Conservation (phyloP, 208 protist genomes). For the Acanthamoeba sp. region DNA sequence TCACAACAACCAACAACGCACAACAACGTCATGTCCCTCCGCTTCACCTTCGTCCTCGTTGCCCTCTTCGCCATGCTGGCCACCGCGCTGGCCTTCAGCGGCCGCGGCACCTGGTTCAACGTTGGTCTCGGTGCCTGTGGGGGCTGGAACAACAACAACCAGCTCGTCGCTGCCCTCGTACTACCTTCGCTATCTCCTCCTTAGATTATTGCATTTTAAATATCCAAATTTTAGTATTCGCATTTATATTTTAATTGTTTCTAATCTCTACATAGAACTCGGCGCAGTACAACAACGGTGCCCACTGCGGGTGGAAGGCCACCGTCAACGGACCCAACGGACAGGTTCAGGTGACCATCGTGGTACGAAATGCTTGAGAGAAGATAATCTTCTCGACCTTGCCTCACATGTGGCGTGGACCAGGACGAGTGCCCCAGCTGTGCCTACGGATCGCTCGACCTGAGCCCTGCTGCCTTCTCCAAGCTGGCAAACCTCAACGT, state of each 20-base stretch:
- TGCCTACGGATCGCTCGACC: background rate
- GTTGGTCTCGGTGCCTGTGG: background rate
- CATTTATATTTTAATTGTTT: no score
- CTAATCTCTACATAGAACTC: background rate
- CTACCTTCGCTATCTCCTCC: background rate
- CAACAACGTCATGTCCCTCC: background rate
- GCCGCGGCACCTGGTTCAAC: conserved; percentile 20
- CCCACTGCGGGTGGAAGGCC: background rate
- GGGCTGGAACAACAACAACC: background rate
- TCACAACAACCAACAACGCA: background rate
- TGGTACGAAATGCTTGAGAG: background rate
- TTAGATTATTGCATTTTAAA: background rate
- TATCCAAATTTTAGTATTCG: no score
- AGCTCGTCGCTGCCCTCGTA: conserved; percentile 9
- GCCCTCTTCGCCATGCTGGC: background rate
- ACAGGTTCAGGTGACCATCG: background rate
- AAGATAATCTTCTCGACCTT: no score
- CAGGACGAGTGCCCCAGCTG: background rate
- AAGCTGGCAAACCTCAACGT: background rate
- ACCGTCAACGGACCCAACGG: background rate
- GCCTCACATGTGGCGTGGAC: background rate
- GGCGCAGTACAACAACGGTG: background rate
- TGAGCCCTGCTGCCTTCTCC: background rate
- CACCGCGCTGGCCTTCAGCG: background rate
- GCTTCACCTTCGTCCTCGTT: background rate